Percentiles rank a stretch among this genome's conserved stretches.
Evolutionary conservation across 2,329 filamentous ascomycete genomes (phyloP).

Genomic region (Bipolaris cookei): DNA sequence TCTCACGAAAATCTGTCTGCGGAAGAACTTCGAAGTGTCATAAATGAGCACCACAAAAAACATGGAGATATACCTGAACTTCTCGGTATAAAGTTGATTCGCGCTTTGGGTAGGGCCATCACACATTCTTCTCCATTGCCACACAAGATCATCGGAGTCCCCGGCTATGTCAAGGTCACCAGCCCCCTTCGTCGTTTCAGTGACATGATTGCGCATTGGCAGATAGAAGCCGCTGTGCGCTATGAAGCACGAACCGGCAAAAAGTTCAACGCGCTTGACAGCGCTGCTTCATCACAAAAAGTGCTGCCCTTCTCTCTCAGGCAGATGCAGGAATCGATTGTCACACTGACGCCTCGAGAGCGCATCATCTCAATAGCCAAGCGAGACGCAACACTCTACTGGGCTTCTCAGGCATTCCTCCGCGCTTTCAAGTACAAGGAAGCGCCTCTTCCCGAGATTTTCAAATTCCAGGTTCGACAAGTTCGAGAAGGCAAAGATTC

Average conservation of each 20-base stretch:
- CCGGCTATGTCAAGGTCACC: slow-evolving; percentile 64
- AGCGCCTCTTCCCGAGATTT: slow-evolving; percentile 57
- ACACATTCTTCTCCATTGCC: slow-evolving; percentile 56
- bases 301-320: slow-evolving; percentile 59
- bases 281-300: slow-evolving; percentile 46
- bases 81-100: slow-evolving; percentile 52
- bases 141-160: slow-evolving; percentile 60
- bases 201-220: slow-evolving; percentile 68
- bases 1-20: slow-evolving; percentile 13
- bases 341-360: slow-evolving; percentile 54
- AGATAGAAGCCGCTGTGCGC: slow-evolving; percentile 67
- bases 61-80: slow-evolving; percentile 43
- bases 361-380: slow-evolving; percentile 52
- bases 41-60: slow-evolving; percentile 48
- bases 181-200: slow-evolving; percentile 66
- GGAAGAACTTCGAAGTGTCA: slow-evolving; percentile 41
- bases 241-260: slow-evolving; percentile 58
- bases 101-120: slow-evolving; percentile 51
- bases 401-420: slow-evolving; percentile 62
- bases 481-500: not conserved
- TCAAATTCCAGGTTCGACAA: slow-evolving; percentile 43
- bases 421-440: slow-evolving; percentile 64
- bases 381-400: slow-evolving; percentile 51
- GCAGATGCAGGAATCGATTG: slow-evolving; percentile 58
- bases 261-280: slow-evolving; percentile 44